Conservation (phyloP, 192 early-diverging fungal species). For the Coemansia sp. region DNA sequence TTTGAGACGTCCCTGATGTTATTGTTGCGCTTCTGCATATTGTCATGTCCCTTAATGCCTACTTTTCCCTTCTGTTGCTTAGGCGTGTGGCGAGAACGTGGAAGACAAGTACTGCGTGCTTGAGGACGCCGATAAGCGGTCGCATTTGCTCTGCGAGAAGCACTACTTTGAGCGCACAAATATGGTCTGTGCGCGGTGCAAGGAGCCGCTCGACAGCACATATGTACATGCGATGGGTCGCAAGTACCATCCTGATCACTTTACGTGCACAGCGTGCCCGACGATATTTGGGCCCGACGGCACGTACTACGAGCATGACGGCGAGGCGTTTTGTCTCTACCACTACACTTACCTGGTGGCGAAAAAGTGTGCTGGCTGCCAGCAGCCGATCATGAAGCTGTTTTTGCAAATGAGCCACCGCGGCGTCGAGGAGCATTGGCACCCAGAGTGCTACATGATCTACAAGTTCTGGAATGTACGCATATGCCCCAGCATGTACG, state of each 20-base stretch:
- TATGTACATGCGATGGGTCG: constrained; percentile 89
- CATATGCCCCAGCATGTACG: constrained; percentile 48
- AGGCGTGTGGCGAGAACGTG: constrained; percentile 41
- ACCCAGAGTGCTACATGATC: constrained; percentile 99
- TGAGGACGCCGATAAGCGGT: constrained; percentile 34
- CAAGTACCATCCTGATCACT: constrained; percentile 98
- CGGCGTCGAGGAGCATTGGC: constrained; percentile 84
- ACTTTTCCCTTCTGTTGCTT: background rate
- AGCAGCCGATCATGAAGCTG: constrained; percentile 91
- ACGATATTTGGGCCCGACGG: constrained; percentile 93
- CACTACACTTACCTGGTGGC: constrained; percentile 92
- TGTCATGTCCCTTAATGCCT: background rate
- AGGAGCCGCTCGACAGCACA: constrained; percentile 79
- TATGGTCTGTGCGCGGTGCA: constrained; percentile 67
- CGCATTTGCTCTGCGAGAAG: constrained; percentile 42
- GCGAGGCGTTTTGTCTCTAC: constrained; percentile 88
- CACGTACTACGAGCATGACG: constrained; percentile 94
- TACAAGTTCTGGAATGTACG: constrained; percentile 74
- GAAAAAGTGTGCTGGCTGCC: constrained; percentile 92
- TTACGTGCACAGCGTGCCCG: constrained; percentile 89
- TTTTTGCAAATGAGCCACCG: constrained; percentile 92
- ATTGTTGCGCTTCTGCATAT: constrained; percentile 4
- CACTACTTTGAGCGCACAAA: constrained; percentile 49
- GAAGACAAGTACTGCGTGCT: constrained; percentile 33
- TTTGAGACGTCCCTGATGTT: constrained; percentile 4